Conservation (phyloP, 495 filamentous ascomycete genomes). For the Platismatia glauca region DNA sequence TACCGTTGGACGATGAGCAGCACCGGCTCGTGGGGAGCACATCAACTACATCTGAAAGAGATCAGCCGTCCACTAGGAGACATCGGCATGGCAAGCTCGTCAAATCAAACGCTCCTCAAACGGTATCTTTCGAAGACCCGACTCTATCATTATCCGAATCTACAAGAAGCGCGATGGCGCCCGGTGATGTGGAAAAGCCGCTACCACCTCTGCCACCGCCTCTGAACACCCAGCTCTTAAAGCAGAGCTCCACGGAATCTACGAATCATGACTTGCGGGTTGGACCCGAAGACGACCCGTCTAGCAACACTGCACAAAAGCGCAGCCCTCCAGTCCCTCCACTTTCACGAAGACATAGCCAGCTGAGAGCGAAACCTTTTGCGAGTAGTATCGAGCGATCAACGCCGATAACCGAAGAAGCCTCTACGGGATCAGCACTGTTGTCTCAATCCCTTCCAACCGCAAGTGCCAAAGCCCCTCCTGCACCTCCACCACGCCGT, state of each 20-base stretch:
- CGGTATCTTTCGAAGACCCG: conserved; percentile 26
- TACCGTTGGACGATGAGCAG: conserved; percentile 30
- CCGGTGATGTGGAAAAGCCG: conserved; percentile 25
- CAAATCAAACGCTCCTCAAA: conserved; percentile 28
- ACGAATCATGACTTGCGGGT: neutral
- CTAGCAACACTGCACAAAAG: conserved; percentile 9
- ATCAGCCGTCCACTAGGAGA: conserved; percentile 50
- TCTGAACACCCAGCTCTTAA: neutral
- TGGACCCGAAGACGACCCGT: neutral
- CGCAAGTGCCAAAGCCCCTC: conserved; percentile 28
- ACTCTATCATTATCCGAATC: conserved; percentile 23
- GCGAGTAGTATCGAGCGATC: conserved; percentile 29
- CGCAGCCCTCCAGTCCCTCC: conserved; percentile 40
- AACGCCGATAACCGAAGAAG: conserved; percentile 15
- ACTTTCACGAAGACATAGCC: conserved; percentile 40
- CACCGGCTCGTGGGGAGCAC: conserved; percentile 31
- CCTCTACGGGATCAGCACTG: neutral
- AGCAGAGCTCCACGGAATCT: neutral
- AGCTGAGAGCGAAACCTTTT: conserved; percentile 37
- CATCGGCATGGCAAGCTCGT: conserved; percentile 65
- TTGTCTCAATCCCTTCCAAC: conserved; percentile 17
- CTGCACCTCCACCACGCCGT: conserved; percentile 41
- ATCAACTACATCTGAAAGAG: conserved; percentile 20
- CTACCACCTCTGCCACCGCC: conserved; percentile 4
- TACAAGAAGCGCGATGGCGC: conserved; percentile 23